Evolutionary conservation across 495 filamentous ascomycete species (phyloP).

Genomic region (Penicillium paxilli): DNA sequence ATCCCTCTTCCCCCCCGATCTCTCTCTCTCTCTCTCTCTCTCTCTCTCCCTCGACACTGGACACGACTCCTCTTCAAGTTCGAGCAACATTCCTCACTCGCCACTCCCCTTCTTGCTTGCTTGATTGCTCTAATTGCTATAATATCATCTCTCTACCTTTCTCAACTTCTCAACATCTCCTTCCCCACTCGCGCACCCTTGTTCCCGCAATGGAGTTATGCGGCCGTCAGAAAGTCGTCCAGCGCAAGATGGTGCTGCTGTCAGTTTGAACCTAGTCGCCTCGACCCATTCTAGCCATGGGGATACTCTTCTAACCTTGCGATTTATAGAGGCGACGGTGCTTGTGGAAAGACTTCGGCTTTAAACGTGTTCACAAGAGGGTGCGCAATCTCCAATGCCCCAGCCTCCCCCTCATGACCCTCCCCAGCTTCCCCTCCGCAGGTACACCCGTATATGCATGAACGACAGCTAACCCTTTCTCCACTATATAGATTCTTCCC

Average conservation of each 20-base stretch:
- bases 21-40: constrained; percentile 8
- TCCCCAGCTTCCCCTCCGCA: constrained; percentile 4
- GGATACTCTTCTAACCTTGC: constrained; percentile 11
- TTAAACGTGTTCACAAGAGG: constrained; percentile 99
- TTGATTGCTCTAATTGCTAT: too few species aligned
- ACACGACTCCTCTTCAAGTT: too few species aligned
- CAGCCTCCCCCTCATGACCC: constrained; percentile 11
- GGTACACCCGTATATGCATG: neutral
- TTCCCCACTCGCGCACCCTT: neutral
- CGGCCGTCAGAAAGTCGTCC: constrained; percentile 75
- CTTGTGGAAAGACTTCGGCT: constrained; percentile 95
- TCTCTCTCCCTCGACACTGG: too few species aligned
- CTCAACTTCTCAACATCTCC: constrained; percentile 12
- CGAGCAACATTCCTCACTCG: neutral
- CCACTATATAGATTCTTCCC: constrained; percentile 76
- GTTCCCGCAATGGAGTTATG: constrained; percentile 45
- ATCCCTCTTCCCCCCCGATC: constrained; percentile 27
- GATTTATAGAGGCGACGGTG: constrained; percentile 82
- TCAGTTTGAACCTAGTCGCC: constrained; percentile 49
- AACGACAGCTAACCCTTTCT: constrained; percentile 19
- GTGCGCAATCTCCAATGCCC: constrained; percentile 45
- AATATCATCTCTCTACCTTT: neutral
- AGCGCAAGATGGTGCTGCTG: constrained; percentile 97
- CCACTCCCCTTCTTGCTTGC: constrained; percentile 8
- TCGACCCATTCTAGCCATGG: neutral